These are phyloP conservation scores for Marasmius fiardii DNA, from an alignment of 1,284 basidiomycete species.

Conservation along the genomic window DNA sequence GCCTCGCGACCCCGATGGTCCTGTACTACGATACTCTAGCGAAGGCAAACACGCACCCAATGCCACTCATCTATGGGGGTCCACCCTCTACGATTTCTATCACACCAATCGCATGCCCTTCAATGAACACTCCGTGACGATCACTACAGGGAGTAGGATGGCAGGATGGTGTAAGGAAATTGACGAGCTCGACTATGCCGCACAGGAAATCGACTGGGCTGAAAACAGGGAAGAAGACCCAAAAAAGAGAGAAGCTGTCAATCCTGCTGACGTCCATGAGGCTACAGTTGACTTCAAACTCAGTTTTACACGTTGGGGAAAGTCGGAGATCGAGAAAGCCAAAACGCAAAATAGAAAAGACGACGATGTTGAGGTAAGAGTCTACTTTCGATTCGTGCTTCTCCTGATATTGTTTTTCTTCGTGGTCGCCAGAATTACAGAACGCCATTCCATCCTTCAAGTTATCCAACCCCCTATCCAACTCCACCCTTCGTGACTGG, in stretches of 20 bases:
- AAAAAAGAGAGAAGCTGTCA: conserved; percentile 1
- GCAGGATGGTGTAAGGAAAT: conserved; percentile 7
- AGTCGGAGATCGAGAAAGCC: background rate
- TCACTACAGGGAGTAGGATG: conserved; percentile 13
- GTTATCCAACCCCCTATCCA: conserved; percentile 15
- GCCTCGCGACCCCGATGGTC: conserved; percentile 17
- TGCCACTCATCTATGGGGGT: conserved; percentile 11
- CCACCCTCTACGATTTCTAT: conserved; percentile 15
- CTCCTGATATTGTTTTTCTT: no score
- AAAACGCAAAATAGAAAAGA: background rate
- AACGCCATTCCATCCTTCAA: conserved; percentile 11
- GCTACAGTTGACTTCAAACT: conserved; percentile 2
- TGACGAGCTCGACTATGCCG: conserved; percentile 12
- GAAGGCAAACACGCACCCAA: conserved; percentile 8
- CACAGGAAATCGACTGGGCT: conserved; percentile 13
- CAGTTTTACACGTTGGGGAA: background rate
- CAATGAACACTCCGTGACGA: background rate
- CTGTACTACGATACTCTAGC: background rate
- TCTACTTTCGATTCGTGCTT: background rate
- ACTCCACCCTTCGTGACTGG: conserved; percentile 12
- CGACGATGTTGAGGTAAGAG: background rate
- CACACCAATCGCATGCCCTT: conserved; percentile 7
- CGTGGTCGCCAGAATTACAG: background rate
- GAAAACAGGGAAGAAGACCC: conserved; percentile 11
- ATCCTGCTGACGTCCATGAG: conserved; percentile 6